Percentiles rank a stretch among this genome's conserved stretches.
Evolutionary conservation across 1,139 yeast species (phyloP).

Genomic region (Magnusiomyces paraingens): DNA sequence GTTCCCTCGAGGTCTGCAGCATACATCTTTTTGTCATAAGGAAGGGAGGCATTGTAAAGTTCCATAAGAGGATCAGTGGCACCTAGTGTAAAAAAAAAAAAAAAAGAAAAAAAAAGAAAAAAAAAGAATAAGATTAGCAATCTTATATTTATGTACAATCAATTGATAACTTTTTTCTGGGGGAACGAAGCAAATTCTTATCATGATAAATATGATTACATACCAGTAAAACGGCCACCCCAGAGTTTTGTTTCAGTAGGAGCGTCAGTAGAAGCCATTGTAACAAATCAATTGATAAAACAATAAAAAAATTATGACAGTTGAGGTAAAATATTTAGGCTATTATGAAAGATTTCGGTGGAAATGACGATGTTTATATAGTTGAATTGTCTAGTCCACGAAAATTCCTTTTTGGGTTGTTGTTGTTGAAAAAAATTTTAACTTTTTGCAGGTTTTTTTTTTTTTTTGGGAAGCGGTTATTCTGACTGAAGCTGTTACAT

Average conservation of each 20-base stretch:
- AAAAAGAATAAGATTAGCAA: not conserved
- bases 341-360: not conserved
- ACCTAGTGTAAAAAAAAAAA: conserved; percentile 17
- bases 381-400: not conserved
- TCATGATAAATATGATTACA: not conserved
- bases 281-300: not conserved
- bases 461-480: not conserved
- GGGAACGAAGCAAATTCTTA: no score
- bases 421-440: no score
- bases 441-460: not conserved
- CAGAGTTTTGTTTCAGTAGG: conserved; percentile 56
- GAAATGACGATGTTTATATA: not conserved
- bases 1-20: conserved; percentile 92
- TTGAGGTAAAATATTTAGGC: not conserved
- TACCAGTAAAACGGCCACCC: conserved; percentile 96
- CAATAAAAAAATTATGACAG: not conserved
- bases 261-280: conserved; percentile 15
- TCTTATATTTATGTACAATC: not conserved
- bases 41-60: conserved; percentile 89
- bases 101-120: not conserved
- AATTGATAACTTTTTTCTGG: conserved; percentile 26
- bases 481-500: no score
- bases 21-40: conserved; percentile 93
- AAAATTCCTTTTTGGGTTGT: no score
- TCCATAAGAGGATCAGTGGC: conserved; percentile 97